Conservation (phyloP, 2,329 filamentous ascomycete species). For the Scytalidium sp. region DNA sequence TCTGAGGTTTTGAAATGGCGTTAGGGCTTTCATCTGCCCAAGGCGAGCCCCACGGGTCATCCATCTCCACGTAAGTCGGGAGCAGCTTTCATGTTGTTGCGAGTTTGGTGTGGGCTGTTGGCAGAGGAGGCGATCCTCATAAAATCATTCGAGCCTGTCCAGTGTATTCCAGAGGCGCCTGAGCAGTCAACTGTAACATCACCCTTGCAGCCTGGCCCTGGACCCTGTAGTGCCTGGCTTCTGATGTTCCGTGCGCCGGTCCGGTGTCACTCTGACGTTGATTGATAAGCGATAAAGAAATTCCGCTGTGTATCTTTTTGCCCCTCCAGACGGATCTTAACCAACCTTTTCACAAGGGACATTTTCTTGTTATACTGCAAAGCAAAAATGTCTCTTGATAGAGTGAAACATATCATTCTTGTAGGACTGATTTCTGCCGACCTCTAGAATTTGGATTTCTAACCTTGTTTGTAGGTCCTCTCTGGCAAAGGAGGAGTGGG, state of each 20-base stretch:
- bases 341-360: background rate
- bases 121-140: background rate
- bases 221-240: background rate
- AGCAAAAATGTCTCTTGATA: constrained; percentile 60
- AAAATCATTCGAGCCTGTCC: background rate
- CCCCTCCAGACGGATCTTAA: constrained; percentile 11
- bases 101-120: too few relatives aligned
- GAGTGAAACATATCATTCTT: constrained; percentile 75
- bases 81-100: constrained; percentile 24
- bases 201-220: background rate
- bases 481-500: constrained; percentile 98
- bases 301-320: constrained; percentile 2
- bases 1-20: constrained; percentile 9
- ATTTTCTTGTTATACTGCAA: constrained; percentile 2
- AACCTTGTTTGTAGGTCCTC: constrained; percentile 53
- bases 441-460: background rate
- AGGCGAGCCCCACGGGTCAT: constrained; percentile 35
- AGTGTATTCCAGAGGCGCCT: too few relatives aligned
- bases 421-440: constrained; percentile 40
- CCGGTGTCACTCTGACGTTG: constrained; percentile 1
- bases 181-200: background rate
- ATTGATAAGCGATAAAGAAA: constrained; percentile 29
- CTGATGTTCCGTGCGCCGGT: background rate
- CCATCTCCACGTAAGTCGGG: constrained; percentile 26
- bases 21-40: constrained; percentile 31